These are phyloP conservation scores for Cenchrus purpureus DNA, from an alignment of 176 grass and related monocot genomes.

Conservation along the genomic window DNA sequence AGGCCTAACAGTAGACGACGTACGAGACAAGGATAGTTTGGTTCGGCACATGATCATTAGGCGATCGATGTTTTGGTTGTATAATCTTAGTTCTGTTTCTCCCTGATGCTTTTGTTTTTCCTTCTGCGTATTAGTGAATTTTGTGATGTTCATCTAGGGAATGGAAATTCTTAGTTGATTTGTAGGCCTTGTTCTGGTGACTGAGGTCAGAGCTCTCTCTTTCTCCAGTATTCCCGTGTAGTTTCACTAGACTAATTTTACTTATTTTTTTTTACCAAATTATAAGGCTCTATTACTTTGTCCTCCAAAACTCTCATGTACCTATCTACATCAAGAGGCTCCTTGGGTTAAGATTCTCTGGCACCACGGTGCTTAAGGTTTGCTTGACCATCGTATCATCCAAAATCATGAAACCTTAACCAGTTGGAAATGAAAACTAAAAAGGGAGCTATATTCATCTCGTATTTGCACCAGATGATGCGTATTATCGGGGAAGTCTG, in stretches of 20 bases:
- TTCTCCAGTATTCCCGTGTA: background rate
- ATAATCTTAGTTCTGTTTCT: conserved; percentile 43
- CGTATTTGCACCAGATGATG: too few relatives aligned
- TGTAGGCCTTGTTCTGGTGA: conserved; percentile 24
- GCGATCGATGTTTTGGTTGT: conserved; percentile 46
- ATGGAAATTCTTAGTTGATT: conserved; percentile 43
- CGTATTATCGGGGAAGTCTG: too few relatives aligned
- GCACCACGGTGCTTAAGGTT: too few relatives aligned
- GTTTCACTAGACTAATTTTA: conserved; percentile 9
- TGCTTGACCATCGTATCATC: too few relatives aligned
- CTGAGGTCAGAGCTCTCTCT: background rate
- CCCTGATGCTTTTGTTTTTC: conserved; percentile 27
- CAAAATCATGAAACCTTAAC: too few relatives aligned
- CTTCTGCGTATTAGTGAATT: conserved; percentile 42
- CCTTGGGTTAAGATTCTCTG: too few relatives aligned
- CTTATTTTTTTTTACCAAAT: background rate
- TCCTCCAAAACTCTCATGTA: background rate
- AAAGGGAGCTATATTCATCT: too few relatives aligned
- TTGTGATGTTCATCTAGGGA: conserved; percentile 42
- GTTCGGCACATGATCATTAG: conserved; percentile 49
- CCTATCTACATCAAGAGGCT: too few relatives aligned
- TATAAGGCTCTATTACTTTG: background rate
- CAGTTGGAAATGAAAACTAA: too few relatives aligned
- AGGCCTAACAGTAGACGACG: conserved; percentile 50
- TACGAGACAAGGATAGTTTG: conserved; percentile 34